Base-by-base conservation (phyloP, 495 filamentous ascomycete genomes). In the Pyronema domesticum region DNA sequence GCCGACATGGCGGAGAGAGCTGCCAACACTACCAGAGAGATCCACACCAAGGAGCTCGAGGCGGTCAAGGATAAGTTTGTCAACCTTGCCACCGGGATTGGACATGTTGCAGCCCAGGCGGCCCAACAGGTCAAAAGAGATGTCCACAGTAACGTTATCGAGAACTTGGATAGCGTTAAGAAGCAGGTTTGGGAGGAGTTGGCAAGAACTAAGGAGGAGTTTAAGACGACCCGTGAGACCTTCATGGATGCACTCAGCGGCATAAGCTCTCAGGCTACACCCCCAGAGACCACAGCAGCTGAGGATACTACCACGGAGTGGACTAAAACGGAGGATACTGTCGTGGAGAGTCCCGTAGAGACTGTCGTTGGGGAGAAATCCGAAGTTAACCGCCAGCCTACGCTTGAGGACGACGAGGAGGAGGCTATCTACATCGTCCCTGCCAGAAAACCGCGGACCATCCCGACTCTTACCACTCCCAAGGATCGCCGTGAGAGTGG, bases 71-170 rank as follows among this genome's bases (percentile, higher is more conserved):
- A 71, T 35, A 67, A 67, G 44, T 60, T 77, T 39, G 68, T 67
- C 37, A 63, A 62, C 40, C 65, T 77, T 58, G 72, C 72, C 14
- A 64, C 65, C 14, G 70, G 72, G 9, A 60, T 78, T 51, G 73
- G 72, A 18, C 65, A 72, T 52, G 66, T 72, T 35, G 68, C 63
- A 54, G 15, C 56, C 7, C 63, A 65, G 18, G 58, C 61, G 37
- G 58, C 53, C 13, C 46, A 57, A 45, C 42, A 45, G 6, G 37
- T 52, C 42, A 42, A 44, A n/a, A 48, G 57, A 19, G 57, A 60
- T 47, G 46, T 59, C 11, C 15, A 23, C 15, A 49, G 40, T 9
- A 46, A 35, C 33, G 46, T 51, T 23, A 23, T 33, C 23, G 43
- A 50, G 23, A 36, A 39, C 19, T 59, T 44, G 11, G 37, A 53